Conservation (phyloP, 2,329 filamentous ascomycete genomes). For the Didymella lethalis region DNA sequence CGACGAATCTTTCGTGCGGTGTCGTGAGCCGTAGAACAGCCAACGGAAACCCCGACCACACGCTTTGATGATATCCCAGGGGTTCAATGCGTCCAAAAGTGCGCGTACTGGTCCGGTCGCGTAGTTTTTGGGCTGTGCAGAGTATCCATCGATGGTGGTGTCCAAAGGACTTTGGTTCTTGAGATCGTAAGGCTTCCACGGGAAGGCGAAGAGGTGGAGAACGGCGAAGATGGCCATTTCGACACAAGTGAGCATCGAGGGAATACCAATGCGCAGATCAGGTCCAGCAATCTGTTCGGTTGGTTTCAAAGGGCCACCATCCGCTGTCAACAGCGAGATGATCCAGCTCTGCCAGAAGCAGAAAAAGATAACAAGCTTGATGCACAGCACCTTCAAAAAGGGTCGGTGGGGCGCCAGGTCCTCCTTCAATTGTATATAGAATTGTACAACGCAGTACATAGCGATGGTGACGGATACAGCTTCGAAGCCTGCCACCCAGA, state of each 20-base stretch:
- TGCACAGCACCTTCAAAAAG: slow-evolving; percentile 82
- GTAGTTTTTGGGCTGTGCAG: slow-evolving; percentile 52
- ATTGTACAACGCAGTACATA: slow-evolving; percentile 89
- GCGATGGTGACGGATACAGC: slow-evolving; percentile 77
- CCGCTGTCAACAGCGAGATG: slow-evolving; percentile 68
- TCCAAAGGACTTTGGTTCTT: slow-evolving; percentile 34
- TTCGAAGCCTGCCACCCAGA: slow-evolving; percentile 81
- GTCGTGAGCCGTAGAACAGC: slow-evolving; percentile 77
- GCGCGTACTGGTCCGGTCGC: slow-evolving; percentile 71
- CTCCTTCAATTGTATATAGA: slow-evolving; percentile 78
- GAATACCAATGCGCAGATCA: slow-evolving; percentile 83
- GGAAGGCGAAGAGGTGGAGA: slow-evolving; percentile 83
- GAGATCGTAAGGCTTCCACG: slow-evolving; percentile 73
- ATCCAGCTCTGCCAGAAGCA: slow-evolving; percentile 80
- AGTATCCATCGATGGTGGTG: slow-evolving; percentile 22
- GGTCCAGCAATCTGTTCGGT: slow-evolving; percentile 70
- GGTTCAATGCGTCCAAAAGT: slow-evolving; percentile 75
- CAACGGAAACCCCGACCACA: slow-evolving; percentile 79
- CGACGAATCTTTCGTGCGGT: slow-evolving; percentile 57
- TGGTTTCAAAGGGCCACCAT: slow-evolving; percentile 69
- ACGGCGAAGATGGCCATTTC: slow-evolving; percentile 85
- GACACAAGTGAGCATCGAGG: slow-evolving; percentile 77
- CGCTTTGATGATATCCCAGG: slow-evolving; percentile 84
- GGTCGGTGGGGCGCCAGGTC: slow-evolving; percentile 74
- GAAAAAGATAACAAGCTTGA: slow-evolving; percentile 91